Percentiles rank a stretch among this genome's conserved stretches.
phyloP scores from a whole-genome alignment of 2,329 filamentous ascomycete species.

The Curvularia lunata region DNA sequence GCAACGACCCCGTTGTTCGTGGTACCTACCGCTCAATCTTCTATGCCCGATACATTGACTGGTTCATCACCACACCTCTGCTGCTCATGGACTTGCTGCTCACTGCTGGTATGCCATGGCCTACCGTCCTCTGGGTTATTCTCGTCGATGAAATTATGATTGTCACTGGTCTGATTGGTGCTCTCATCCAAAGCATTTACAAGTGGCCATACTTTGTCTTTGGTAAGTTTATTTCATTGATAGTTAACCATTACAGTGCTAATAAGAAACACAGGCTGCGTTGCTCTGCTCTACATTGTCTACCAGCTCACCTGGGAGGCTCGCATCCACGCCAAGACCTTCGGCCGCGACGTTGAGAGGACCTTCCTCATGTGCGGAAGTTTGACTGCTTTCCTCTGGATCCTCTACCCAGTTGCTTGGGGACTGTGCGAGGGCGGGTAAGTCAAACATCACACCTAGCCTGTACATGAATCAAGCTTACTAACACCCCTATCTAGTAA shows the following conservation, averaged over 20 bases:
- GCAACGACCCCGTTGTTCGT: constrained; percentile 52
- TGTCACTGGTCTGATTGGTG: constrained; percentile 69
- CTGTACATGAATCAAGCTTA: background rate
- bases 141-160: constrained; percentile 71
- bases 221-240: constrained; percentile 18
- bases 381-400: constrained; percentile 67
- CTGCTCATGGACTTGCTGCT: constrained; percentile 68
- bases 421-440: constrained; percentile 61
- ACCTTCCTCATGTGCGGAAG: constrained; percentile 64
- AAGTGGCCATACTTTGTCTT: constrained; percentile 73
- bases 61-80: constrained; percentile 69
- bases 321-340: constrained; percentile 60
- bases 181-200: constrained; percentile 66
- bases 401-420: constrained; percentile 68
- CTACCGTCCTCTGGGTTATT: constrained; percentile 67
- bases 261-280: constrained; percentile 34
- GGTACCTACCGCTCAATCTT: constrained; percentile 68
- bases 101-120: constrained; percentile 68
- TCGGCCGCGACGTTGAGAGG: constrained; percentile 61
- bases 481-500: constrained; percentile 57
- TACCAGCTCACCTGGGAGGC: constrained; percentile 66
- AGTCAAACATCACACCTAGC: background rate
- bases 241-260: constrained; percentile 4
- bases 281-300: constrained; percentile 63
- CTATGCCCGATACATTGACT: constrained; percentile 71